Evolutionary conservation across 1,139 yeast species (phyloP).

Genomic region (Yamadazyma sp.): DNA sequence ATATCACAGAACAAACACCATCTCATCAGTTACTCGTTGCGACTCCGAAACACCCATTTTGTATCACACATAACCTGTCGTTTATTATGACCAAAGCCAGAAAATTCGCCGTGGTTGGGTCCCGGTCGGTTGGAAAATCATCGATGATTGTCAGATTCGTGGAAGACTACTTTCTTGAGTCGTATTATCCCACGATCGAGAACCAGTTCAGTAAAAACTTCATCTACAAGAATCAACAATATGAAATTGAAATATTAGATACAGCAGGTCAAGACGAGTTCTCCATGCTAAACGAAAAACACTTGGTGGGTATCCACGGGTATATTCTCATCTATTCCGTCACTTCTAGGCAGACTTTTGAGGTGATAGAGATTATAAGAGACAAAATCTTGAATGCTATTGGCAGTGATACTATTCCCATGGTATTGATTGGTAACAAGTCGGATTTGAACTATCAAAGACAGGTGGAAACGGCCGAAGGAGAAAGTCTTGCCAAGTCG

Average conservation of each 20-base stretch:
- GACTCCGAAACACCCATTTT: too few species aligned
- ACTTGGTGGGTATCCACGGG: slow-evolving; percentile 83
- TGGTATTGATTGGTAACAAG: slow-evolving; percentile 85
- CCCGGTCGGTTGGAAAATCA: slow-evolving; percentile 88
- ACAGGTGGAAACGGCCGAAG: slow-evolving; percentile 67
- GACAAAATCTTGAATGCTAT: slow-evolving; percentile 80
- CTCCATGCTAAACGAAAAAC: slow-evolving; percentile 79
- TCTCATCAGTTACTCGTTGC: too few species aligned
- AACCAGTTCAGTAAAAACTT: slow-evolving; percentile 80
- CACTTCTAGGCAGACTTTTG: slow-evolving; percentile 76
- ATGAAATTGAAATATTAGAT: slow-evolving; percentile 82
- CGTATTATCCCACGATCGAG: slow-evolving; percentile 90
- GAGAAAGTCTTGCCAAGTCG: slow-evolving; percentile 59
- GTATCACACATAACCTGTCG: too few species aligned
- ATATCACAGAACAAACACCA: too few species aligned
- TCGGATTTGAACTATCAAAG: slow-evolving; percentile 65
- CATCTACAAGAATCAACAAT: slow-evolving; percentile 70
- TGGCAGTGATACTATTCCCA: slow-evolving; percentile 73
- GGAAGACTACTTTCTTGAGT: slow-evolving; percentile 85
- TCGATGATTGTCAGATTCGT: slow-evolving; percentile 84
- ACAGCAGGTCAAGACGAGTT: slow-evolving; percentile 97
- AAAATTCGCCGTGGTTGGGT: slow-evolving; percentile 85
- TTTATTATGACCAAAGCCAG: slow-evolving; percentile 55
- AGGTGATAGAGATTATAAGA: slow-evolving; percentile 71
- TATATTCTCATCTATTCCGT: slow-evolving; percentile 82